These are phyloP conservation scores for Clarkia xantiana DNA, from an alignment of 345 rosid species.

Conservation along the genomic window DNA sequence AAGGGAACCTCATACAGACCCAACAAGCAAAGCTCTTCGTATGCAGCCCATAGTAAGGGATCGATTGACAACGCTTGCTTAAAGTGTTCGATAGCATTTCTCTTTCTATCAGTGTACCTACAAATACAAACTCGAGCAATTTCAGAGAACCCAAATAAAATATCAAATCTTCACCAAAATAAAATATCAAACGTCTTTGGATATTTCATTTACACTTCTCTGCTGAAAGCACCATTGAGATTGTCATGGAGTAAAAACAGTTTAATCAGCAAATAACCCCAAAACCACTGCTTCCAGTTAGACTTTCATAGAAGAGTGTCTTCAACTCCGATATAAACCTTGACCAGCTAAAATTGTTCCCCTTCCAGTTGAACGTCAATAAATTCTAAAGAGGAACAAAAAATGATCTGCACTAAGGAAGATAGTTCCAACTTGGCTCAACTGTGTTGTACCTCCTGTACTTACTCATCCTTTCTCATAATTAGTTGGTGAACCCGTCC, in stretches of 20 bases:
- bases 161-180: background rate
- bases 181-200: no score
- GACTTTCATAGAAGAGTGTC: no score
- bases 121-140: background rate
- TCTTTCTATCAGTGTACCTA: conserved; percentile 91
- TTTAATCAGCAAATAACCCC: no score
- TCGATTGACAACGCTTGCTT: conserved; percentile 71
- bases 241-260: no score
- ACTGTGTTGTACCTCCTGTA: no score
- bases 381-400: background rate
- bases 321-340: background rate
- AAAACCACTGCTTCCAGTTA: no score
- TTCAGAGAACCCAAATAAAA: background rate
- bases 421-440: no score
- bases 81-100: conserved; percentile 65
- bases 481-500: no score
- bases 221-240: no score
- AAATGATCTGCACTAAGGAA: no score
- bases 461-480: no score
- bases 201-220: no score
- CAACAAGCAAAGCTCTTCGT: conserved; percentile 79
- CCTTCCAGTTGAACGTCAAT: background rate
- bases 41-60: conserved; percentile 93
- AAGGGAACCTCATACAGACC: conserved; percentile 29
- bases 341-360: background rate